Base-by-base conservation (phyloP, 1,139 yeast genomes). In the Saccharomyces hybrid region DNA sequence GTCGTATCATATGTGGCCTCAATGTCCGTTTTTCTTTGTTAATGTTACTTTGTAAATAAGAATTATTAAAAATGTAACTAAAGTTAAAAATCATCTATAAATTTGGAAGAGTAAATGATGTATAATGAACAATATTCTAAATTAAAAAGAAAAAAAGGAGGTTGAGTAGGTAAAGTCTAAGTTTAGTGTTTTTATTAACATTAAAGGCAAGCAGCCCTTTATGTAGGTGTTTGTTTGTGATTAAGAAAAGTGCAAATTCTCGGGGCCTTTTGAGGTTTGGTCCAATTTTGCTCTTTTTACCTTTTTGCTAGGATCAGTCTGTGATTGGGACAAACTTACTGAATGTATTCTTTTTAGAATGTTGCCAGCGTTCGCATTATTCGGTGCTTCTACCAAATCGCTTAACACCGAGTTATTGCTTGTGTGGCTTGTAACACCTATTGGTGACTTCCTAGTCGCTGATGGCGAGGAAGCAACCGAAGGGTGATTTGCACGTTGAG, bases 201-300 rank as follows among this genome's bases (percentile, higher is more conserved):
- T 38, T 19, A 2, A 11, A 8, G 3, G 5, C 4, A 9, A 5
- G 44, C 1, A 1, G n/a, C 25, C 1, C 3, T 31, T 9, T 38
- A 13, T 38, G 5, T 38, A 7, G 25, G 44, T 8, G 4, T 9
- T 38, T 38, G 9, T 38, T 13, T n/a, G 8, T 38, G 25, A 13
- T 32, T 47, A 55, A 3, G 54, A 56, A 44, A 63, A 63, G 42
- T 59, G 65, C 48, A 59, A 47, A 50, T 56, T 60, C 19, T 60
- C 58, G 1, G 59, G 52, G 13, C 52, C 60, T 29, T 55, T 55
- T n/a, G 55, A 57, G 2, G 69, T 62, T 28, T 61, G 64, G 52
- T 66, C 70, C 13, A 67, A 57, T 55, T 60, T 65, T 16, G 71
- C 71, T 28, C 71, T 62, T 52, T 67, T 68, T 11, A 66, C 59